phyloP scores from a whole-genome alignment of 2,329 filamentous ascomycete genomes.

The Trichophyton rubrum region DNA sequence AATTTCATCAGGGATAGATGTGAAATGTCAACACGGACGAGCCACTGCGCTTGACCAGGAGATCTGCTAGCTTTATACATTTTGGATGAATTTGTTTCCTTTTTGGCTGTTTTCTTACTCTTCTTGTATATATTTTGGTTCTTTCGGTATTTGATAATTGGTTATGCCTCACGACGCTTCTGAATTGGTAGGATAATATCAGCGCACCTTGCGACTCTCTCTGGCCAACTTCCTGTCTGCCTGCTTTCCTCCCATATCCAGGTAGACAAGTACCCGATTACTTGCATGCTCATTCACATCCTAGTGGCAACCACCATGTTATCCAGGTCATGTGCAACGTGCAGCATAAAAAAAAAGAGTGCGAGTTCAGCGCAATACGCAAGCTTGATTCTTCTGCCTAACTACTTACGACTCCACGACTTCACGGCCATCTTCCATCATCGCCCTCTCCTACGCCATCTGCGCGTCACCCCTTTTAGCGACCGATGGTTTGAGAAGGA shows the following conservation, averaged over 20 bases:
- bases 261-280: neutral
- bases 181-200: neutral
- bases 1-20: slow-evolving; percentile 36
- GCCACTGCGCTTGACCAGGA: neutral
- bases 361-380: neutral
- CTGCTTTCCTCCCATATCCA: neutral
- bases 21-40: slow-evolving; percentile 18
- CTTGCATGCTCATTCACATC: neutral
- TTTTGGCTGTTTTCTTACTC: neutral
- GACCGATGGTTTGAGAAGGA: neutral
- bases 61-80: neutral
- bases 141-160: neutral
- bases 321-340: slow-evolving; percentile 1
- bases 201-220: neutral
- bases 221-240: neutral
- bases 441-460: neutral
- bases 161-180: neutral
- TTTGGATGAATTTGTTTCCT: neutral
- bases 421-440: neutral
- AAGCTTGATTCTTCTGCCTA: neutral
- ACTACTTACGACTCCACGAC: neutral
- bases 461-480: neutral
- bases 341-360: neutral
- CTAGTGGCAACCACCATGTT: neutral
- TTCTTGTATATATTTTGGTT: neutral